Evolutionary conservation across 371 early-diverging fungal species (phyloP), one percentile per base, ranked within the genome.

Genomic region (Choanephora cucurbitarum): DNA sequence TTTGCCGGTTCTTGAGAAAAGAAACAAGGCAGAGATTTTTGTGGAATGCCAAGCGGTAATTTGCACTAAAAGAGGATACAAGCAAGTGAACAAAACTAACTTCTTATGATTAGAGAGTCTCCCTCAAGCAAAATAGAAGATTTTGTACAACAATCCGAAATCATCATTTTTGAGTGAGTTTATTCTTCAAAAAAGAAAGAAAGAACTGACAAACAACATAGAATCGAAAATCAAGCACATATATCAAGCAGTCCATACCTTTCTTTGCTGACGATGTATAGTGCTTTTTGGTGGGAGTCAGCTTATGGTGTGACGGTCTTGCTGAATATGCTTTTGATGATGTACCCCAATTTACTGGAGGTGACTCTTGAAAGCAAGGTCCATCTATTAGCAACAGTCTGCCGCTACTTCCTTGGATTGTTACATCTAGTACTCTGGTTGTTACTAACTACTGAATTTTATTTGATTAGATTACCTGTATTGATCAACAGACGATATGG

Each of bases 71-170:
- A 21, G 17, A 51, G 6, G 42, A n/a, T n/a, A n/a, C n/a, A n/a
- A n/a, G n/a, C n/a, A n/a, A n/a, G n/a, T n/a, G n/a, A n/a, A n/a
- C n/a, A n/a, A n/a, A n/a, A n/a, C n/a, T n/a, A n/a, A n/a, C n/a
- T n/a, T n/a, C n/a, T n/a, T n/a, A 28, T 41, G 22, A 43, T 3
- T 49, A 73, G 73, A 31, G 79, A 77, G 22, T 79, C 83, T 0
- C 77, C 83, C 4, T 71, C 77, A 14, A 65, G 73, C 24, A 83
- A 83, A 43, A 76, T 83, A 43, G 77, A 81, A 44, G 78, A 81
- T 32, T 79, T 83, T 64, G 75, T 81, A 23, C 67, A 72, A 40
- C 71, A 74, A 47, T 75, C 79, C 10, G 67, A 62, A n/a, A 75
- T 73, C 52, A 76, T 83, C 9, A 79, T 81, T 28, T 83, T 76